Conservation (phyloP, 352 stramenopile genomes). For the Discostella stelligera region DNA sequence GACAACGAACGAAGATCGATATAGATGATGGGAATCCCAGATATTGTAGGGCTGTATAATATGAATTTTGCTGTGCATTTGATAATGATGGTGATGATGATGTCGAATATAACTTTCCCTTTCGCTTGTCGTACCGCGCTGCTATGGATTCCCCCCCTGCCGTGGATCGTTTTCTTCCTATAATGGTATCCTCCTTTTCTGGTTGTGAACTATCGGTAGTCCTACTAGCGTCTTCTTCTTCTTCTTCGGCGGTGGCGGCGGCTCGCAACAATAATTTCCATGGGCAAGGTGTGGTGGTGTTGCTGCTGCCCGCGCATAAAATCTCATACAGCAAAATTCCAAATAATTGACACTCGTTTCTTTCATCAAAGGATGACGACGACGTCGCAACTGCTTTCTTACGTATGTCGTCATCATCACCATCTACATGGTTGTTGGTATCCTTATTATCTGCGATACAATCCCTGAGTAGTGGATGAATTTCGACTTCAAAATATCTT, state of each 20-base stretch:
- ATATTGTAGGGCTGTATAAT: background rate
- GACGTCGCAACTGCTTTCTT: too few species aligned
- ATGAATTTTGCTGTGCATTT: background rate
- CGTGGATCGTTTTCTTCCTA: background rate
- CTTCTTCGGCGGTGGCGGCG: too few species aligned
- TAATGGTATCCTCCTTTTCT: too few species aligned
- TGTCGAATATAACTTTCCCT: background rate
- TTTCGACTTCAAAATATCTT: background rate
- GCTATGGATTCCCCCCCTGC: background rate
- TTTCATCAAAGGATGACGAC: constrained; percentile 54
- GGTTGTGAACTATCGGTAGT: too few species aligned
- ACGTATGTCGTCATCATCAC: background rate
- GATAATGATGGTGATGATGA: too few species aligned
- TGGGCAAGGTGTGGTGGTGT: background rate
- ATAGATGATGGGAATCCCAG: background rate
- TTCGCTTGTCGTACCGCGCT: background rate
- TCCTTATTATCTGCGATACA: background rate
- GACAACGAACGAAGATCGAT: background rate
- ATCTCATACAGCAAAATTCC: background rate
- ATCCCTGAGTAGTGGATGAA: background rate
- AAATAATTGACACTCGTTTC: constrained; percentile 8
- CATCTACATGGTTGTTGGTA: background rate
- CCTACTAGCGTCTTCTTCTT: too few species aligned
- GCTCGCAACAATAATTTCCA: background rate
- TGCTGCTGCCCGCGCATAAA: background rate